These are phyloP conservation scores for Podospora australis DNA, from an alignment of 495 filamentous ascomycete species.

Conservation along the genomic window DNA sequence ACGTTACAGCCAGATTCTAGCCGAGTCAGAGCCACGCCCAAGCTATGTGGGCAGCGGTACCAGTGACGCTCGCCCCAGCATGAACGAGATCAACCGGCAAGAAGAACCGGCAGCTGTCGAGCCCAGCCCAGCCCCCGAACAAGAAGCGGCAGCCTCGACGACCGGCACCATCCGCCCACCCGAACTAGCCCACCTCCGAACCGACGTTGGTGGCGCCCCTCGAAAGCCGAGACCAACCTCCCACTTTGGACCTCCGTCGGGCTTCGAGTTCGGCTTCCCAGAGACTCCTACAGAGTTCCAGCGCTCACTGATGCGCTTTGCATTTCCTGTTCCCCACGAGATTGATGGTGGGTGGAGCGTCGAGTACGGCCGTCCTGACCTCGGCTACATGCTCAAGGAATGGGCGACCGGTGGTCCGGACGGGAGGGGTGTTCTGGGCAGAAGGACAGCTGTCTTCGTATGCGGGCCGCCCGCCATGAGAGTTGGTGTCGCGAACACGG, in stretches of 20 bases:
- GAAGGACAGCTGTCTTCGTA: conserved; percentile 86
- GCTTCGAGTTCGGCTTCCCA: conserved; percentile 72
- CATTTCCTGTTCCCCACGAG: conserved; percentile 61
- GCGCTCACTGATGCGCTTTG: conserved; percentile 79
- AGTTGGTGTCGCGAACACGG: conserved; percentile 73
- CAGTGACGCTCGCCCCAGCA: conserved; percentile 10
- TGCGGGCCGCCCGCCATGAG: conserved; percentile 86
- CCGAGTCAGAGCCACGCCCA: conserved; percentile 19
- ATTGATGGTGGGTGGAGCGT: conserved; percentile 79
- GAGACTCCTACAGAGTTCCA: conserved; percentile 70
- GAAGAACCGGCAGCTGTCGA: background rate
- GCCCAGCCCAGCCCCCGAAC: conserved; percentile 1
- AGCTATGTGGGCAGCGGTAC: conserved; percentile 21
- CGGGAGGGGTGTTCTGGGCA: conserved; percentile 62
- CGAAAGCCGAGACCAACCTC: conserved; percentile 31
- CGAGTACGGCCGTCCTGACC: conserved; percentile 87
- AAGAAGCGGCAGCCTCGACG: background rate
- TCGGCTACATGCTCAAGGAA: conserved; percentile 74
- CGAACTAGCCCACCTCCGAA: conserved; percentile 47
- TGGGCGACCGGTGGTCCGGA: conserved; percentile 58
- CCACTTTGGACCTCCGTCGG: conserved; percentile 41
- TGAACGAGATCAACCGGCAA: conserved; percentile 8
- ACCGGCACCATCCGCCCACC: conserved; percentile 29
- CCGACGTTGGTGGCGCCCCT: conserved; percentile 29
- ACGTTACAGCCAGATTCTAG: conserved; percentile 30